Evolutionary conservation across 208 protist species (phyloP), one percentile per base, ranked within the genome.

Genomic region (Angomonas deanei): DNA sequence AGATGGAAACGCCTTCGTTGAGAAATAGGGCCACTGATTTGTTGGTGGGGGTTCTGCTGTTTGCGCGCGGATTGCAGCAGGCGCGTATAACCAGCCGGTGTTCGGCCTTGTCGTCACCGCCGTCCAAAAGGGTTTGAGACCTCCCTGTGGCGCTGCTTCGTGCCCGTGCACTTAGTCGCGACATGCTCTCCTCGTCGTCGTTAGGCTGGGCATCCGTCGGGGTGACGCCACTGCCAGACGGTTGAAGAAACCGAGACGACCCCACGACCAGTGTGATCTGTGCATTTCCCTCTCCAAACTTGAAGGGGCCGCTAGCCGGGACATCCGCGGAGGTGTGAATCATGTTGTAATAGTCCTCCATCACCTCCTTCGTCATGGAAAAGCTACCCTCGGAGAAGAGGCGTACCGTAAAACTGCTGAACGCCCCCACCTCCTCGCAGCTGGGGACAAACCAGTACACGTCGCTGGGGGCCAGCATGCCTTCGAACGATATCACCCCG

Each of bases 371-470:
- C 31, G 68, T 72, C 26, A 96, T 26, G 59, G 66, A 24, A 39
- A 91, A 92, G 6, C 72, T 56, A 17, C 79, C 65, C 0, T 71
- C 53, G 17, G 68, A 61, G 50, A 91, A 81, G 38, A 93, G 62
- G 23, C 79, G 62, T 5, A 93, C 19, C 38, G 83, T 55, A 61
- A 92, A 96, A 28, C 67, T 66, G 34, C 79, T 76, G 32, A 83
- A 74, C 24, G 67, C 47, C 10, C 86, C 80, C 10, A 68, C 61
- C 10, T 57, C 62, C 56, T 80, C 61, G 2, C 79, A 84, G 63
- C 74, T 91, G 30, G 90, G 90, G 1, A 93, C 66, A 6, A 96
- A 64, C 90, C 90, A 96, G 74, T 90, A 93, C 28, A 82, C 50
- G 5, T 78, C 72, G 19, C 76, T 75, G 27, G 67, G 73, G 6